Evolutionary conservation across 1,139 yeast genomes (phyloP), one percentile per base, ranked within the genome.

Genomic region (Spathaspora jeffriesii): DNA sequence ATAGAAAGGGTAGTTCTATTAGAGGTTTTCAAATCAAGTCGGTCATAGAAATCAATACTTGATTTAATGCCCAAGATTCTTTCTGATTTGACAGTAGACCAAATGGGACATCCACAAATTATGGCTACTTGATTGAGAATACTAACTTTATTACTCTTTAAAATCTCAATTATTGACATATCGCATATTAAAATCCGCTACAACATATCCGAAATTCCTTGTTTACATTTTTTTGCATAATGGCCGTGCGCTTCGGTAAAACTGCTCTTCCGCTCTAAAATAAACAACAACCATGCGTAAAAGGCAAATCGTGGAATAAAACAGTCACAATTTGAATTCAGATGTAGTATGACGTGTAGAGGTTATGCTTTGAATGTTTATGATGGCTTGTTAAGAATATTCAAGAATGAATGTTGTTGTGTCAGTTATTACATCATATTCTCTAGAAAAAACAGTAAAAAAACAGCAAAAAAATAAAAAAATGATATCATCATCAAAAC

Each of bases 101-200:
- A 57, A 1, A 61, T 53, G 5, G 68, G 59, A 25, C 66, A 54
- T 5, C 78, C 78, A 50, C 75, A 69, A 38, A 68, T 59, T 6
- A 66, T 52, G n/a, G 72, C 65, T 18, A 71, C 50, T 40, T 65
- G 70, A 49, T 60, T 63, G 27, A 72, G 60, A n/a, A 58, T 53
- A 22, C 56, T 44, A 18, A 53, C 48, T 46, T 58, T 65, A 37
- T 41, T 51, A 5, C 38, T 18, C 22, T 17, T 34, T 11, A 34
- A 34, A 10, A 17, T 10, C 9, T 34, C 38, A 9, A 17, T 14
- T 34, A 34, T 34, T 17, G 38, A 34, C 38, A 34, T 34, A 18
- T 18, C 23, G 38, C 22, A n/a, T 14, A 13, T 30, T 13, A 30
- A 34, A 34, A 18, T 11, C n/a, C 38, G 38, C n/a, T 15, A 11